Conservation (phyloP, 495 filamentous ascomycete species). For the Podospora appendiculata region DNA sequence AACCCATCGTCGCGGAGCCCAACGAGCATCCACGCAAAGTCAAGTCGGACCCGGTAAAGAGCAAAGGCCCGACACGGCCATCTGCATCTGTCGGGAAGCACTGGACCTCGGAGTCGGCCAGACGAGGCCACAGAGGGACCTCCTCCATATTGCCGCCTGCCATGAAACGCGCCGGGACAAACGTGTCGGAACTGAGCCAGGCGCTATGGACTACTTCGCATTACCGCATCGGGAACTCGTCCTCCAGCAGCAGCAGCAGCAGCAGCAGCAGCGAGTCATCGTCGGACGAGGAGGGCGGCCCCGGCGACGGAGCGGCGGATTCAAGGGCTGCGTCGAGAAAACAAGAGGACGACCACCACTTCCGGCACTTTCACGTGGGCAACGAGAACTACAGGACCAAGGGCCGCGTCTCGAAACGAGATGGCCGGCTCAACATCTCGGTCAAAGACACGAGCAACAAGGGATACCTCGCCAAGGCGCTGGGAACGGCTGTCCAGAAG, state of each 20-base stretch:
- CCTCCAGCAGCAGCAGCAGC: slow-evolving; percentile 8
- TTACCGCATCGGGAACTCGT: background rate
- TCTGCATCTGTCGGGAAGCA: slow-evolving; percentile 7
- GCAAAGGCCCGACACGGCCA: background rate
- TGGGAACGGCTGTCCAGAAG: slow-evolving; percentile 48
- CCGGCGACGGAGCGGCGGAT: background rate
- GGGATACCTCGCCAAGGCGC: slow-evolving; percentile 62
- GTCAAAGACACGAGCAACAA: slow-evolving; percentile 58
- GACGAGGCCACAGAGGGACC: background rate
- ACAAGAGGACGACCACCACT: slow-evolving; percentile 15
- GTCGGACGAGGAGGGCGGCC: slow-evolving; percentile 10
- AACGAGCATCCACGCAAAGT: slow-evolving; percentile 4
- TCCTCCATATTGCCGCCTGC: slow-evolving; percentile 6
- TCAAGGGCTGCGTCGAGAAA: background rate
- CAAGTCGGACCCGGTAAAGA: background rate
- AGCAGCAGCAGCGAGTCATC: slow-evolving; percentile 21
- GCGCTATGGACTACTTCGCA: background rate
- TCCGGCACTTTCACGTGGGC: slow-evolving; percentile 44
- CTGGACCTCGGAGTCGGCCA: slow-evolving; percentile 13
- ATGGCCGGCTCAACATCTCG: slow-evolving; percentile 63
- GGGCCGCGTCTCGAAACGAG: slow-evolving; percentile 58
- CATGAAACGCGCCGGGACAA: slow-evolving; percentile 22
- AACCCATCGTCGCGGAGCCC: background rate
- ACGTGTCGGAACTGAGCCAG: slow-evolving; percentile 12
- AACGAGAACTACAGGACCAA: slow-evolving; percentile 57